phyloP scores from a whole-genome alignment of 2,329 filamentous ascomycete species.

The Trichoderma polysporum region DNA sequence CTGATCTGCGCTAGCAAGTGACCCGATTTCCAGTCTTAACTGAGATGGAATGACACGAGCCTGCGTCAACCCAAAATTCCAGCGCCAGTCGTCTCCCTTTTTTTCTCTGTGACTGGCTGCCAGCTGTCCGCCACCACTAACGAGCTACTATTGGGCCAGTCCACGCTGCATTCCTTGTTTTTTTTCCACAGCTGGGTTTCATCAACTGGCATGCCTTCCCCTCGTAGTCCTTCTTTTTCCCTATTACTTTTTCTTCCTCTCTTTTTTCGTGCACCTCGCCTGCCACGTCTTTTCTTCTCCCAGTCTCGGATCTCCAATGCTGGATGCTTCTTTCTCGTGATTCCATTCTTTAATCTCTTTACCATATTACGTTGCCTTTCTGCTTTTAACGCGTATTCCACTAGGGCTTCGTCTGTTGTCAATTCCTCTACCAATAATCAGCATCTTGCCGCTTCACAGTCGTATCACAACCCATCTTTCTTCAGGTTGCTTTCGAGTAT shows the following conservation, averaged over 20 bases:
- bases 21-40: not conserved
- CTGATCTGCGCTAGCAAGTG: not conserved
- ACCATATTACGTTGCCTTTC: not conserved
- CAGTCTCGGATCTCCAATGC: slow-evolving; percentile 1
- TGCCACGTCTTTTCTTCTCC: slow-evolving; percentile 15
- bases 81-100: slow-evolving; percentile 20
- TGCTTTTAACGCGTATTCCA: not conserved
- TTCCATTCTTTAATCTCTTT: not conserved
- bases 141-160: slow-evolving; percentile 21
- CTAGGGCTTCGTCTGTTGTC: slow-evolving; percentile 7
- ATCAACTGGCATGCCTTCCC: slow-evolving; percentile 17
- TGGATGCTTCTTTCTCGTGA: slow-evolving; percentile 7
- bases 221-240: not conserved
- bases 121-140: slow-evolving; percentile 11
- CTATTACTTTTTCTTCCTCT: slow-evolving; percentile 10
- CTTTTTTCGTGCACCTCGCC: slow-evolving; percentile 19
- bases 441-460: slow-evolving; percentile 6
- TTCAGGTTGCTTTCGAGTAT: slow-evolving; percentile 28
- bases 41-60: slow-evolving; percentile 12
- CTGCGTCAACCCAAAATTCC: slow-evolving; percentile 19
- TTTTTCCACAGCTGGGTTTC: not conserved
- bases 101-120: not conserved
- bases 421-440: slow-evolving; percentile 13
- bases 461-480: not conserved
- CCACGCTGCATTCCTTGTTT: slow-evolving; percentile 27